phyloP scores from a whole-genome alignment of 106 monocot genomes.

The Chionographis japonica region DNA sequence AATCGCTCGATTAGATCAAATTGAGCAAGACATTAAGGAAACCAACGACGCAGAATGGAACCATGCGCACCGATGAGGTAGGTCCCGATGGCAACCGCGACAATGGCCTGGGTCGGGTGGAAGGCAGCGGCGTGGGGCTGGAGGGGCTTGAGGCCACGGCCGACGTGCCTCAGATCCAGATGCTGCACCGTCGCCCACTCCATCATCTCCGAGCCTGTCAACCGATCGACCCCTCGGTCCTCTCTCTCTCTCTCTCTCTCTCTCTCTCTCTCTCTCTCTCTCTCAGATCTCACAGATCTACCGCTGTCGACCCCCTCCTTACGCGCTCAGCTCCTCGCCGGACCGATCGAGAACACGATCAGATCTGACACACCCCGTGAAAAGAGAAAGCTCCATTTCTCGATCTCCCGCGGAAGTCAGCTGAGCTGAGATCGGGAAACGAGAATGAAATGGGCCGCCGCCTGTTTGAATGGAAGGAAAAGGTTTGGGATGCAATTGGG shows the following conservation, averaged over 20 bases:
- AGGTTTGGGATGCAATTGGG: too few species aligned
- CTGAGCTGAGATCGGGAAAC: too few species aligned
- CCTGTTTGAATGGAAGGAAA: too few species aligned
- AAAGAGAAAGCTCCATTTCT: too few species aligned
- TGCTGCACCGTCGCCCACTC: slow-evolving; percentile 90
- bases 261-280: not conserved
- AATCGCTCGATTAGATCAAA: not conserved
- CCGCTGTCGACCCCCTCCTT: too few species aligned
- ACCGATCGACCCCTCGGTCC: not conserved
- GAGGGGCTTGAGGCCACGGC: slow-evolving; percentile 63
- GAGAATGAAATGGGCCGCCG: too few species aligned
- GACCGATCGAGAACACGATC: too few species aligned
- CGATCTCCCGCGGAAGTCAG: too few species aligned
- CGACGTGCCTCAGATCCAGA: slow-evolving; percentile 86
- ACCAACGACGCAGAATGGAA: not conserved
- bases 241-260: not conserved
- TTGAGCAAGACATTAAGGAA: too few species aligned
- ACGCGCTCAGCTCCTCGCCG: too few species aligned
- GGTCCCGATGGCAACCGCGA: slow-evolving; percentile 83
- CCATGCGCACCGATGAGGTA: slow-evolving; percentile 59
- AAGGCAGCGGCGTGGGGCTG: slow-evolving; percentile 92
- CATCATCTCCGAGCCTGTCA: slow-evolving; percentile 25
- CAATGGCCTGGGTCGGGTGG: slow-evolving; percentile 71
- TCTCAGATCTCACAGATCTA: too few species aligned
- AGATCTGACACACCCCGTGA: too few species aligned